Conservation (phyloP, 2,329 filamentous ascomycete genomes). For the Nothophoma quercina region DNA sequence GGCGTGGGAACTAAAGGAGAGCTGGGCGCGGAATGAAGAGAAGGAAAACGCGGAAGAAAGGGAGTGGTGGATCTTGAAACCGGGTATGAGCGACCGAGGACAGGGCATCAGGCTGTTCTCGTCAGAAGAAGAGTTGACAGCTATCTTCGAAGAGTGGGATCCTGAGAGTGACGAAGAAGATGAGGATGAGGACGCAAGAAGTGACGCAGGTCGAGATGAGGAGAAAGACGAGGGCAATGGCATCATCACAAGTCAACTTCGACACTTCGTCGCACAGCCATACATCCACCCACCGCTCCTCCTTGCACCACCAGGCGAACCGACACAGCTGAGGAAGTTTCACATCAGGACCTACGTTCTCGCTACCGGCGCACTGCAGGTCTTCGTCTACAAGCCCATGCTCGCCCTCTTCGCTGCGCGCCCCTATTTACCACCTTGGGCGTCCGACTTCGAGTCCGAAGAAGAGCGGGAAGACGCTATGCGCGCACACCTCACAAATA, state of each 20-base stretch:
- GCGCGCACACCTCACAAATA: slow-evolving; percentile 88
- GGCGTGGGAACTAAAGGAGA: slow-evolving; percentile 84
- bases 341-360: slow-evolving; percentile 94
- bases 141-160: slow-evolving; percentile 93
- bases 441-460: slow-evolving; percentile 22
- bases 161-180: slow-evolving; percentile 71
- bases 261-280: slow-evolving; percentile 94
- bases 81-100: slow-evolving; percentile 94
- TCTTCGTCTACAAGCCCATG: slow-evolving; percentile 91
- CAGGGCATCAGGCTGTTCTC: slow-evolving; percentile 92
- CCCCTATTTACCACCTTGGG: slow-evolving; percentile 72
- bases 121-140: slow-evolving; percentile 81
- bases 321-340: slow-evolving; percentile 73
- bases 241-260: slow-evolving; percentile 87
- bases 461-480: slow-evolving; percentile 56
- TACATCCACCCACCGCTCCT: slow-evolving; percentile 92
- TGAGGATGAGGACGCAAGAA: slow-evolving; percentile 50
- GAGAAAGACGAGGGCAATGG: slow-evolving; percentile 52
- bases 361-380: slow-evolving; percentile 76
- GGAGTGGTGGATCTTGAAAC: slow-evolving; percentile 98
- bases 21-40: slow-evolving; percentile 72
- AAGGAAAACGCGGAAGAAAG: slow-evolving; percentile 53
- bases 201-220: slow-evolving; percentile 45
- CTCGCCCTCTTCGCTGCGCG: slow-evolving; percentile 88
- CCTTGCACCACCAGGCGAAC: slow-evolving; percentile 54